A percentile compares a stretch with the other conserved stretches of the same genome.
Conservation (phyloP, 2,329 filamentous ascomycete species). For the Fusarium oxysporum region DNA sequence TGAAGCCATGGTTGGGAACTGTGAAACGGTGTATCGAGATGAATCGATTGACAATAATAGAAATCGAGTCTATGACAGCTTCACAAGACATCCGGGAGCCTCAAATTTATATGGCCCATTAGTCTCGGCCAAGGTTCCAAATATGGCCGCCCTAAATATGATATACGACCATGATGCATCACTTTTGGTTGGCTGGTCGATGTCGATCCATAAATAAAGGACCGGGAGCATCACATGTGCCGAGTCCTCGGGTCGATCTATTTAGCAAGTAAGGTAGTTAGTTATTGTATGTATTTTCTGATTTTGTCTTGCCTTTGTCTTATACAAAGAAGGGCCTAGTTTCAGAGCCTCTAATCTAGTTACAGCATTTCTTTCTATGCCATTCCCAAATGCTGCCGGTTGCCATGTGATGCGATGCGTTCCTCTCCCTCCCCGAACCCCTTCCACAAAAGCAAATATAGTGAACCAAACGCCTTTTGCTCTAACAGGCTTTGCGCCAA, state of each 20-base stretch:
- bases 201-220: slow-evolving; percentile 15
- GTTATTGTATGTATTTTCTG: not conserved
- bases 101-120: slow-evolving; percentile 16
- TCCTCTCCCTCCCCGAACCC: slow-evolving; percentile 4
- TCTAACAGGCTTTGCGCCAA: slow-evolving; percentile 25
- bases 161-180: slow-evolving; percentile 8
- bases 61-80: not conserved
- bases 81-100: not conserved
- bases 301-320: slow-evolving; percentile 8
- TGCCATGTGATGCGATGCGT: slow-evolving; percentile 19
- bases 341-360: slow-evolving; percentile 31
- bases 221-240: slow-evolving; percentile 28
- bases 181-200: slow-evolving; percentile 10
- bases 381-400: slow-evolving; percentile 31
- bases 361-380: slow-evolving; percentile 20
- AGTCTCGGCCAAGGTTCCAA: slow-evolving; percentile 22
- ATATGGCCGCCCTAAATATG: slow-evolving; percentile 30
- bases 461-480: slow-evolving; percentile 40
- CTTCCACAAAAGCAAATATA: slow-evolving; percentile 21
- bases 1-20: slow-evolving; percentile 38
- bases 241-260: slow-evolving; percentile 19
- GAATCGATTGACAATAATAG: not conserved
- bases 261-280: not conserved
- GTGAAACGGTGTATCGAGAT: not conserved
- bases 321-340: slow-evolving; percentile 22